Conservation (phyloP, 441 rosid genomes). For the Gossypium lobatum region DNA sequence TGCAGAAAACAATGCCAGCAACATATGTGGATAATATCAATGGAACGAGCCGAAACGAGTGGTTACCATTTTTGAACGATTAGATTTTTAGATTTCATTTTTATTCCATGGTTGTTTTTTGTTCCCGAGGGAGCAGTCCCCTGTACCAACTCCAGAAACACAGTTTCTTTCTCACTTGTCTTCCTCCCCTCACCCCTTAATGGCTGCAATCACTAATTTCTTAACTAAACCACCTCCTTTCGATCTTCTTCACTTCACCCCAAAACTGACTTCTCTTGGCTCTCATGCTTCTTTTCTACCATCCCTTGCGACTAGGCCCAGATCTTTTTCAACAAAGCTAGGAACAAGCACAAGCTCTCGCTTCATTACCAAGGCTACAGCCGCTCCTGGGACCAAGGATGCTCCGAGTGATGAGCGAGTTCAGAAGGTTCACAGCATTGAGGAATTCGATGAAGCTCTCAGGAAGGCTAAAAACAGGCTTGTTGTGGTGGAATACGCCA, state of each 20-base stretch:
- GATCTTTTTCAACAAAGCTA: background rate
- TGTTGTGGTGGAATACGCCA: conserved; percentile 73
- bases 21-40: background rate
- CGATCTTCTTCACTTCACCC: conserved; percentile 15
- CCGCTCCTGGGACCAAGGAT: conserved; percentile 37
- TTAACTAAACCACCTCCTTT: conserved; percentile 37
- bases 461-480: conserved; percentile 53
- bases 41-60: background rate
- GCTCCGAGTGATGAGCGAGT: conserved; percentile 46
- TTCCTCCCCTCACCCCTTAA: background rate
- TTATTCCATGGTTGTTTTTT: background rate
- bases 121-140: background rate
- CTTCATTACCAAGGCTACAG: conserved; percentile 33
- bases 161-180: background rate
- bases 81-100: background rate
- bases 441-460: conserved; percentile 70
- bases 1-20: background rate
- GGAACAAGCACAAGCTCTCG: background rate
- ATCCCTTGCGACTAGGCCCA: conserved; percentile 14
- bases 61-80: background rate
- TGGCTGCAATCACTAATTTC: conserved; percentile 18
- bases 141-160: background rate
- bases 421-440: conserved; percentile 51
- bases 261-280: conserved; percentile 18
- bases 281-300: conserved; percentile 21